Conservation (phyloP, 2,329 filamentous ascomycete species). For the Fusarium sp. region DNA sequence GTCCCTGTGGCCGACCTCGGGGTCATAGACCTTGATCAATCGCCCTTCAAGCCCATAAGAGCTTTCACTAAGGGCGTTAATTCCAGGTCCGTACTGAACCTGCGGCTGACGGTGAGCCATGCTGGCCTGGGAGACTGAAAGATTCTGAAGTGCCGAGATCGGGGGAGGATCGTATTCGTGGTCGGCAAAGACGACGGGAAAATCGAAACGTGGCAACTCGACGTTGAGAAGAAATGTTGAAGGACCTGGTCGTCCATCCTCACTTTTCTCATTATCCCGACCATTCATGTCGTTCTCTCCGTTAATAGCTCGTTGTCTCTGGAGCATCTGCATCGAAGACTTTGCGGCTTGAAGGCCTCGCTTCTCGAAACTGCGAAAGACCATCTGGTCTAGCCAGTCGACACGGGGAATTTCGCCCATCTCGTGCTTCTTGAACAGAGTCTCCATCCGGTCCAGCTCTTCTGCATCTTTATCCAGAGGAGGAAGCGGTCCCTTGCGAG, state of each 20-base stretch:
- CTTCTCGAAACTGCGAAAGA: conserved; percentile 91
- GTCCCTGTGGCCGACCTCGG: conserved; percentile 87
- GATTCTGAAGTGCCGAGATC: conserved; percentile 78
- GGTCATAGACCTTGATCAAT: conserved; percentile 90
- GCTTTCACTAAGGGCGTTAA: conserved; percentile 74
- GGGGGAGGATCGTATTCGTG: conserved; percentile 90
- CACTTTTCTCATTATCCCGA: conserved; percentile 47
- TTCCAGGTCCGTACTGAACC: conserved; percentile 90
- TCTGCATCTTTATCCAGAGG: conserved; percentile 77
- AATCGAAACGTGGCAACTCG: conserved; percentile 94
- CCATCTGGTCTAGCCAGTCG: conserved; percentile 95
- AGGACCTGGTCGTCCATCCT: conserved; percentile 60
- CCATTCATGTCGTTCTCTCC: conserved; percentile 50
- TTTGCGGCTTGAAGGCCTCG: conserved; percentile 74
- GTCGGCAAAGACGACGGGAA: conserved; percentile 94
- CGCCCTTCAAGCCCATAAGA: conserved; percentile 65
- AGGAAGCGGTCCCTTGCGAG: conserved; percentile 62
- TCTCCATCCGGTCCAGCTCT: conserved; percentile 90
- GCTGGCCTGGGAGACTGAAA: conserved; percentile 70
- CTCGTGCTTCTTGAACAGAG: conserved; percentile 95
- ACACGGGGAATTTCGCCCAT: conserved; percentile 95
- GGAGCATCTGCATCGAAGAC: conserved; percentile 70
- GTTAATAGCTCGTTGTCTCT: conserved; percentile 59
- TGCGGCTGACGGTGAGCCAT: conserved; percentile 85
- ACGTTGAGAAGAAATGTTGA: conserved; percentile 86